These are phyloP conservation scores for Trichoderma asperellum DNA, from an alignment of 2,329 filamentous ascomycete species.

Conservation along the genomic window DNA sequence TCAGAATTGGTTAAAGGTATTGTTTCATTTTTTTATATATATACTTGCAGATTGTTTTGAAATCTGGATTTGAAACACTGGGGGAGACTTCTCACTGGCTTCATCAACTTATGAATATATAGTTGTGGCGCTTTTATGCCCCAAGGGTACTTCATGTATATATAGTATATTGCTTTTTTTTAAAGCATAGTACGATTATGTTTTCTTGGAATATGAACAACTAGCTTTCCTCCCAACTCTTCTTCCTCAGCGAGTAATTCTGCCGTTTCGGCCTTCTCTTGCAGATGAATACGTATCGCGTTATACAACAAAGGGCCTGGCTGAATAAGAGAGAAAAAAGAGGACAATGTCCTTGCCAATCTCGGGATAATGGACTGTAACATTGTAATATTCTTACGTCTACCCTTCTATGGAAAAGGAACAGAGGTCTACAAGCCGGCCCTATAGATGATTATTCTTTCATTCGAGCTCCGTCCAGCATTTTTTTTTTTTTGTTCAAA, in stretches of 20 bases:
- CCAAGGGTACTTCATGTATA: constrained; percentile 5
- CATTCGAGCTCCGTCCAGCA: neutral
- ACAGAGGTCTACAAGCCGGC: neutral
- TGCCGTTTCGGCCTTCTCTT: too few relatives aligned
- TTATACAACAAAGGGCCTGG: neutral
- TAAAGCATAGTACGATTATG: neutral
- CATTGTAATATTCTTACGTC: neutral
- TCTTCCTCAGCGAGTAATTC: neutral
- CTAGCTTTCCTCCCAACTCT: neutral
- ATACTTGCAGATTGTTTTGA: neutral
- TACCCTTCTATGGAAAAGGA: neutral
- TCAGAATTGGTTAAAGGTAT: constrained; percentile 19
- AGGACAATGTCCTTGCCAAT: neutral
- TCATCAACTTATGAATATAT: neutral
- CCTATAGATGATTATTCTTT: neutral
- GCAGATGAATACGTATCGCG: neutral
- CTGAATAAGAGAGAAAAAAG: too few relatives aligned
- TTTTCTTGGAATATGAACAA: neutral
- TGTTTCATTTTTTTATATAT: neutral
- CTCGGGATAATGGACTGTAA: neutral
- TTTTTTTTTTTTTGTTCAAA: neutral
- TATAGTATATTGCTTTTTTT: neutral
- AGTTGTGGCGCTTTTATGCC: neutral
- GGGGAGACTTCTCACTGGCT: neutral
- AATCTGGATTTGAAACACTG: neutral